Base-by-base conservation (phyloP, 2,329 filamentous ascomycete genomes). In the Pseudogymnoascus sp. region DNA sequence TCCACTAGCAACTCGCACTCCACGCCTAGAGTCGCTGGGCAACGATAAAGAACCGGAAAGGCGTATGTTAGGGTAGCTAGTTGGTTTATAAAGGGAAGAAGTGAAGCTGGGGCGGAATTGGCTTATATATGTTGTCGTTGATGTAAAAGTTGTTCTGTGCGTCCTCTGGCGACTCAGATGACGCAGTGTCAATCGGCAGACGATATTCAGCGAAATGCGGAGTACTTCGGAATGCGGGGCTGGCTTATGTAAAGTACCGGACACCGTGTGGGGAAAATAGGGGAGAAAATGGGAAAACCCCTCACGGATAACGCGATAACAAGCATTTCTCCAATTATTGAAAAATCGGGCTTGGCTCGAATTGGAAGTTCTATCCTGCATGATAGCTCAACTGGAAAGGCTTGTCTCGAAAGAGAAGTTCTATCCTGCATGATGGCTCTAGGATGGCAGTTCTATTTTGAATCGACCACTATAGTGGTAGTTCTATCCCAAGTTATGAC, bases 261-360 rank as follows among this genome's bases (percentile, higher is more conserved):
- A 33, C 46, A 19, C n/a, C 13, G 46, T 56, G 46, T 56, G 46
- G 46, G 46, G 46, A 56, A 56, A 56, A 56, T 33, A n/a, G 26
- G 46, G 46, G 26, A 31, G 26, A 31, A 44, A n/a, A 7, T 29
- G 44, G 44, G 26, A 53, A 56, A 56, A 33, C 46, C 46, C 46
- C 46, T 56, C 46, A 31, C 46, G 15, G n/a, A 3, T 6, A 53
- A 17, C 4, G 21, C 10, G n/a, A 56, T 33, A 56, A 56, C 29
- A 56, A 56, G 46, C 46, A 56, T 56, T 56, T 56, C 46, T 56
- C 46, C 46, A 56, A 56, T 33, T 56, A 33, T 56, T 10, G n/a
- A 2, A 19, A 19, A 56, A 56, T 56, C n/a, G 29, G 5, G 26
- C 46, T 56, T 56, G 46, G n/a, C 46, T 19, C 46, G n/a, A 56